These are phyloP conservation scores for Ogataea ramenticola DNA, from an alignment of 805 yeast genomes.

Conservation along the genomic window DNA sequence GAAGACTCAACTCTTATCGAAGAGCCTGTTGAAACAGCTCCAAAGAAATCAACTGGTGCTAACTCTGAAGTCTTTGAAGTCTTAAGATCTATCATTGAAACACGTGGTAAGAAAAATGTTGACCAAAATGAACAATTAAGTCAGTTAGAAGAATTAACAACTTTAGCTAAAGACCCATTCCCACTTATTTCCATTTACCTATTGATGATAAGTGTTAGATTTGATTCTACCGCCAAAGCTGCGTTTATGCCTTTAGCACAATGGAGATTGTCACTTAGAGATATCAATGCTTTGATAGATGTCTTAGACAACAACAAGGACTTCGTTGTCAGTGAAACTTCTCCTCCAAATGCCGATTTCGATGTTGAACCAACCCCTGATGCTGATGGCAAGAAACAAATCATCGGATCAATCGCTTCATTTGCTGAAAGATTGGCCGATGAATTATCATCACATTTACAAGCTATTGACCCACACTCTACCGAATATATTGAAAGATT, in stretches of 20 bases:
- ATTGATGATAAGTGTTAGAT: slow-evolving; percentile 79
- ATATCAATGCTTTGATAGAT: slow-evolving; percentile 54
- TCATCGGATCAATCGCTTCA: slow-evolving; percentile 80
- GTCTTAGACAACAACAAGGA: slow-evolving; percentile 57
- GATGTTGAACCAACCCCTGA: slow-evolving; percentile 63
- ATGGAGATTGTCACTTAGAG: slow-evolving; percentile 68
- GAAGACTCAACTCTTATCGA: slow-evolving; percentile 23
- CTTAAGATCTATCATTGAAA: slow-evolving; percentile 68
- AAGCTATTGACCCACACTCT: slow-evolving; percentile 89
- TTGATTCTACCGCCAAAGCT: slow-evolving; percentile 66
- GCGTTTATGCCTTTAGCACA: slow-evolving; percentile 69
- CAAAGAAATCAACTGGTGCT: slow-evolving; percentile 23
- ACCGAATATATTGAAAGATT: slow-evolving; percentile 87
- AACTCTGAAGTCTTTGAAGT: slow-evolving; percentile 57
- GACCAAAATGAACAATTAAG: slow-evolving; percentile 75
- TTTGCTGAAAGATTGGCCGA: slow-evolving; percentile 91
- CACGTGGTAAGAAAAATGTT: slow-evolving; percentile 93
- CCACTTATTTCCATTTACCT: slow-evolving; percentile 74
- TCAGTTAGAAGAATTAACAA: slow-evolving; percentile 54
- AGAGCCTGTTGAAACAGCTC: slow-evolving; percentile 28
- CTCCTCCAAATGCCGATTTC: slow-evolving; percentile 62
- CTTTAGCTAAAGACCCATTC: slow-evolving; percentile 50
- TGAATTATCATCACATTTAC: slow-evolving; percentile 83
- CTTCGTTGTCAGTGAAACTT: slow-evolving; percentile 73
- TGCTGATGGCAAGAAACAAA: slow-evolving; percentile 58